A percentile compares a stretch with the other conserved stretches of the same genome.
phyloP scores from a whole-genome alignment of 73 alveolate species.

The Uronychia binucleata region DNA sequence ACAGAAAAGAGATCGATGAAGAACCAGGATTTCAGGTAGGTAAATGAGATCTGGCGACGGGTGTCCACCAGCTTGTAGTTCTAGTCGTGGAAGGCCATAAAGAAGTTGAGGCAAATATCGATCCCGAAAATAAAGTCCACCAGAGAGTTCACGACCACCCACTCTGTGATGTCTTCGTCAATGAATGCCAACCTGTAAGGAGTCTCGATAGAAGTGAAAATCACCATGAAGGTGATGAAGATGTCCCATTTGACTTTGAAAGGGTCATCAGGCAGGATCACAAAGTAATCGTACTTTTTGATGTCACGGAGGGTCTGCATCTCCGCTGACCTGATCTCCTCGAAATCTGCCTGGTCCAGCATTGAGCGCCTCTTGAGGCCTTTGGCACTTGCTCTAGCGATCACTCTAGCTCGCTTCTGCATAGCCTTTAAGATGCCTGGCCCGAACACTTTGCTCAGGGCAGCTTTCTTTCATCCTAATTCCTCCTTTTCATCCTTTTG shows the following conservation, averaged over 20 bases:
- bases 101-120: constrained; percentile 22
- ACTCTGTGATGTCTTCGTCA: constrained; percentile 2
- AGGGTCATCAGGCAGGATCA: constrained; percentile 74
- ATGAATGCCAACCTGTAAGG: constrained; percentile 31
- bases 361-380: too few relatives aligned
- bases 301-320: too few relatives aligned
- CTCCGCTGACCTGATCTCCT: too few relatives aligned
- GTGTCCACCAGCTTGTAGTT: not conserved
- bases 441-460: too few relatives aligned
- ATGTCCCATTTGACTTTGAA: constrained; percentile 72
- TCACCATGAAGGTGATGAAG: not conserved
- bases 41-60: constrained; percentile 39
- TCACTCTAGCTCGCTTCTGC: too few relatives aligned
- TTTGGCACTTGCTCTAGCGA: too few relatives aligned
- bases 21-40: constrained; percentile 79
- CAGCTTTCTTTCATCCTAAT: too few relatives aligned
- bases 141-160: not conserved
- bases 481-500: too few relatives aligned
- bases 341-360: too few relatives aligned
- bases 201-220: not conserved
- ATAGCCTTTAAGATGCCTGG: too few relatives aligned
- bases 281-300: not conserved
- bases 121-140: constrained; percentile 10
- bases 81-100: constrained; percentile 14
- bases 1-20: constrained; percentile 74